Evolutionary conservation across 352 stramenopile species (phyloP).

Genomic region (Hyaloperonospora arabidopsidis): DNA sequence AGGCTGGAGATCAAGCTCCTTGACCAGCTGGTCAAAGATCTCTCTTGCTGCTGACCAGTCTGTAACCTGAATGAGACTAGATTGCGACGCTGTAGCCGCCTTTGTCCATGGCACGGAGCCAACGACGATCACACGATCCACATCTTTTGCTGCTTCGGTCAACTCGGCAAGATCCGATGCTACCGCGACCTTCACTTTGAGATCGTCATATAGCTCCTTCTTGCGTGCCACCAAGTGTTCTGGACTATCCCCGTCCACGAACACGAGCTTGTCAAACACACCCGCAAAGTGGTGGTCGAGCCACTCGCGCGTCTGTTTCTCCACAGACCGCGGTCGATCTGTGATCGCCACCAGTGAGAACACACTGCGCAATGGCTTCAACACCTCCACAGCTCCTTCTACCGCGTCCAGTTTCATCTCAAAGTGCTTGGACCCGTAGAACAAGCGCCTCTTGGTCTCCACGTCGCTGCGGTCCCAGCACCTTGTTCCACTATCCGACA

Average conservation of each 20-base stretch:
- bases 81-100: constrained; percentile 2
- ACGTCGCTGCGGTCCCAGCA: constrained; percentile 27
- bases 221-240: constrained; percentile 41
- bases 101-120: constrained; percentile 48
- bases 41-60: constrained; percentile 35
- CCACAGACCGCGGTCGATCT: constrained; percentile 44
- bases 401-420: constrained; percentile 28
- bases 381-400: constrained; percentile 24
- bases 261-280: constrained; percentile 71
- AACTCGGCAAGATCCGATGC: constrained; percentile 32
- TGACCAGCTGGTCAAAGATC: constrained; percentile 33
- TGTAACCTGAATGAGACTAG: constrained; percentile 14
- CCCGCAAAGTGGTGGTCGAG: constrained; percentile 50
- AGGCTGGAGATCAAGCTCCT: constrained; percentile 40
- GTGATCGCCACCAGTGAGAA: constrained; percentile 62
- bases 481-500: constrained; percentile 25
- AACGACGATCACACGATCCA: constrained; percentile 35
- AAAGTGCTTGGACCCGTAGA: constrained; percentile 52
- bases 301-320: constrained; percentile 71
- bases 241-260: constrained; percentile 41
- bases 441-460: constrained; percentile 31
- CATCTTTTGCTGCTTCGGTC: constrained; percentile 18
- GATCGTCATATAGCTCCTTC: constrained; percentile 52
- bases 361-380: constrained; percentile 51
- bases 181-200: constrained; percentile 57